Conservation (phyloP, 2,329 filamentous ascomycete genomes). For the Cadophora sp. region DNA sequence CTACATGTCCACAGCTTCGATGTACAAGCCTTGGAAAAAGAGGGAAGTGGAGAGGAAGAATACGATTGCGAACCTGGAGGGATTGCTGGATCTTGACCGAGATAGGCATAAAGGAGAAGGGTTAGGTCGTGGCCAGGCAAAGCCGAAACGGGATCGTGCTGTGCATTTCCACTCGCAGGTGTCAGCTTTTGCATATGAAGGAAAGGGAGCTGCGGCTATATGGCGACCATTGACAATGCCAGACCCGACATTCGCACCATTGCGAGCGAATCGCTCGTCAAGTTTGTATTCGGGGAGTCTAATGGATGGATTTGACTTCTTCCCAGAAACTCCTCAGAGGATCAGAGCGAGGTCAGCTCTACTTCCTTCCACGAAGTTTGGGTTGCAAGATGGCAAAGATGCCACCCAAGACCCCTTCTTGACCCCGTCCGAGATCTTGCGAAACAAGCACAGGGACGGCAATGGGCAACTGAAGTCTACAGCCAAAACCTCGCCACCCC, state of each 20-base stretch:
- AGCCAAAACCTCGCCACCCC: not conserved
- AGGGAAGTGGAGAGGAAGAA: not conserved
- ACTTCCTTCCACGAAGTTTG: not conserved
- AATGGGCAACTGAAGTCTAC: not conserved
- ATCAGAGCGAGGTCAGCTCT: not conserved
- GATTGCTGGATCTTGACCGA: not conserved
- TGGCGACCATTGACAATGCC: not conserved
- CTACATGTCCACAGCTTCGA: not conserved
- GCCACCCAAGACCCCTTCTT: not conserved
- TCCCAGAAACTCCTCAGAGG: not conserved
- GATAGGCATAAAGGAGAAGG: not conserved
- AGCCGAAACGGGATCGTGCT: not conserved
- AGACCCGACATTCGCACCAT: not conserved
- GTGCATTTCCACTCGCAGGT: not conserved
- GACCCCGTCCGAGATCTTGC: not conserved
- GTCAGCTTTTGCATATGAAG: not conserved
- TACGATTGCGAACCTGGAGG: not conserved
- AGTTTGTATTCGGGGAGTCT: conserved; percentile 8
- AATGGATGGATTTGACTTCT: not conserved
- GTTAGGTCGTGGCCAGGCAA: not conserved
- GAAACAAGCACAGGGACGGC: not conserved
- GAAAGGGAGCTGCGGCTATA: not conserved
- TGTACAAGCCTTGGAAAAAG: not conserved
- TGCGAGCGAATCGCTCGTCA: conserved; percentile 1
- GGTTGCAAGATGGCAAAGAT: not conserved